These are phyloP conservation scores for Neocucurbitaria cava DNA, from an alignment of 2,329 filamentous ascomycete species.

Conservation along the genomic window DNA sequence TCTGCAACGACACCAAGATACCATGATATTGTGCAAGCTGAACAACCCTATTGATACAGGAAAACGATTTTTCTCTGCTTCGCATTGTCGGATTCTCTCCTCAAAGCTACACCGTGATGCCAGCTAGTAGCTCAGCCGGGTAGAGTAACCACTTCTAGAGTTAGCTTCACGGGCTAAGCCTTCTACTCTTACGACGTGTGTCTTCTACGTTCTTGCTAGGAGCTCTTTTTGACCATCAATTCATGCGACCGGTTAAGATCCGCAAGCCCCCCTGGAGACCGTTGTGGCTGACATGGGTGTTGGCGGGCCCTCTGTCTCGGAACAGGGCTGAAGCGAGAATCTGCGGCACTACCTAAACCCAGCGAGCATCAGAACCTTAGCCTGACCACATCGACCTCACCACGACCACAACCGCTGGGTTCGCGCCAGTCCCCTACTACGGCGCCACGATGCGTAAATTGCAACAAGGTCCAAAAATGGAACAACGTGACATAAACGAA, in stretches of 20 bases:
- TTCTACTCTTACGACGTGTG: constrained; percentile 3
- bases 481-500: constrained; percentile 33
- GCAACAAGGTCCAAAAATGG: constrained; percentile 15
- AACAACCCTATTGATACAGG: neutral
- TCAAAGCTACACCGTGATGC: neutral
- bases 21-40: neutral
- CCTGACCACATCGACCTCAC: constrained; percentile 32
- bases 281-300: constrained; percentile 27
- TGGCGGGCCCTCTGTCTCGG: constrained; percentile 33
- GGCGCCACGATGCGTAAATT: constrained; percentile 23
- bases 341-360: constrained; percentile 38
- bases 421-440: constrained; percentile 14
- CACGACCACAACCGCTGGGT: constrained; percentile 27
- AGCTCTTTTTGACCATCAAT: constrained; percentile 9
- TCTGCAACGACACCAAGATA: neutral
- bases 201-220: constrained; percentile 16
- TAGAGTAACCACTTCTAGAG: neutral
- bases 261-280: constrained; percentile 11
- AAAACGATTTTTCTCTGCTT: neutral
- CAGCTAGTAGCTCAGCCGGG: neutral
- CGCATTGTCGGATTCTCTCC: neutral
- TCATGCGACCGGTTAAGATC: constrained; percentile 16
- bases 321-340: constrained; percentile 34
- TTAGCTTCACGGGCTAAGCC: neutral
- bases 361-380: constrained; percentile 38